Evolutionary conservation across 1,139 yeast genomes (phyloP), one percentile per base, ranked within the genome.

Genomic region (Arxiozyma slooffiae): DNA sequence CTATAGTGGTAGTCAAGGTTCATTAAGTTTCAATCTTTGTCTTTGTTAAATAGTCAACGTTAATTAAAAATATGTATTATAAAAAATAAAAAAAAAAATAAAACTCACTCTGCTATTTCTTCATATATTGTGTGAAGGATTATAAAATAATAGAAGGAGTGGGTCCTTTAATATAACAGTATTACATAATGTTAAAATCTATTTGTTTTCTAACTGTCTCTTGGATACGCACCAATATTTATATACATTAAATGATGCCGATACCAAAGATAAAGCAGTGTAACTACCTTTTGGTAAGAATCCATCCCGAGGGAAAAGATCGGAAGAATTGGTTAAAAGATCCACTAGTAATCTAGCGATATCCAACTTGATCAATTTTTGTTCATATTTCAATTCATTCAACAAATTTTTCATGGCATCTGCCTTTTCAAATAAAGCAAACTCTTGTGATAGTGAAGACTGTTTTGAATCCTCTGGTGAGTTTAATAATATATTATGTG

Each of bases 311-410:
- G 64, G 59, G 50, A 73, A 71, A 3, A 75, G 67, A 52, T 71
- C 76, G 4, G 74, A 67, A 0, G 74, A 55, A 56, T 74, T 77
- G 48, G 74, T 75, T 2, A 66, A 52, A 39, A 74, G 67, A 59
- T 76, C 80, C 51, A 72, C 72, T 1, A 64, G 26, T 7, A 72
- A 57, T 51, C 75, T 68, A 3, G 62, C 55, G 1, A 75, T 41
- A 52, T 74, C 77, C 11, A 73, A 53, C 38, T 67, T 58, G 7
- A 70, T 60, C 24, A 68, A 52, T 23, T 52, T 55, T 47, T 68
- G 69, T 50, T 73, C 68, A 23, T 60, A 55, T 30, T 59, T 52
- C 47, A 73, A 49, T 53, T 70, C 70, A 8, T 50, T 38, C 7
- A 57, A 53, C 14, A 54, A 55, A 6, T 42, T 22, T 20, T 59